A percentile compares a stretch with the other conserved stretches of the same genome.
These are phyloP conservation scores for Dothiorella sarmentorum DNA, from an alignment of 2,329 filamentous ascomycete genomes.

Conservation along the genomic window DNA sequence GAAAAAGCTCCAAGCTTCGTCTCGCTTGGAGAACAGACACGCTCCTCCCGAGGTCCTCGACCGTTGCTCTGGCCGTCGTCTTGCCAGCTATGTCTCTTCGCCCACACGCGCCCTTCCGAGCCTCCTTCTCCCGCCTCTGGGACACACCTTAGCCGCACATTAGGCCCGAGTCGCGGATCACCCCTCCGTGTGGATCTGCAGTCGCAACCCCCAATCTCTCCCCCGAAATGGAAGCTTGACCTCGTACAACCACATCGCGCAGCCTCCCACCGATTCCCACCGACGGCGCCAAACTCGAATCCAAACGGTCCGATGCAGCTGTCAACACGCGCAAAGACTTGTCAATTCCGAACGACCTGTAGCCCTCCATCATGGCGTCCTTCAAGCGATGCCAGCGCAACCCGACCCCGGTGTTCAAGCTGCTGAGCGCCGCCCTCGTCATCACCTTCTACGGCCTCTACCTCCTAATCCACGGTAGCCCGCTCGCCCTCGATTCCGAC, in stretches of 20 bases:
- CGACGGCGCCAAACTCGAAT: neutral
- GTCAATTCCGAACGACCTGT: neutral
- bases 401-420: conserved; percentile 41
- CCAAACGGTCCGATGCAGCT: conserved; percentile 13
- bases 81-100: conserved; percentile 15
- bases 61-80: neutral
- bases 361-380: conserved; percentile 13
- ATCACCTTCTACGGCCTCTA: conserved; percentile 41
- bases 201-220: neutral
- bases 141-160: neutral
- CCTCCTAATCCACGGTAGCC: conserved; percentile 34
- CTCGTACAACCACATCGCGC: neutral
- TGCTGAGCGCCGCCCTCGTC: conserved; percentile 39
- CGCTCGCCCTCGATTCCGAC: neutral
- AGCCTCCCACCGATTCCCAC: neutral
- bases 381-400: conserved; percentile 32
- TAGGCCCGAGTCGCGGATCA: neutral
- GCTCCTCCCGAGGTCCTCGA: conserved; percentile 12
- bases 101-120: neutral
- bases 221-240: conserved; percentile 13
- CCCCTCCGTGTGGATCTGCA: neutral
- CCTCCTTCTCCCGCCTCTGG: conserved; percentile 8
- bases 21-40: conserved; percentile 12
- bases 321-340: neutral
- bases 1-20: conserved; percentile 7